Evolutionary conservation across 768 basidiomycete genomes (phyloP).

Genomic region (Termitomyces sp.): DNA sequence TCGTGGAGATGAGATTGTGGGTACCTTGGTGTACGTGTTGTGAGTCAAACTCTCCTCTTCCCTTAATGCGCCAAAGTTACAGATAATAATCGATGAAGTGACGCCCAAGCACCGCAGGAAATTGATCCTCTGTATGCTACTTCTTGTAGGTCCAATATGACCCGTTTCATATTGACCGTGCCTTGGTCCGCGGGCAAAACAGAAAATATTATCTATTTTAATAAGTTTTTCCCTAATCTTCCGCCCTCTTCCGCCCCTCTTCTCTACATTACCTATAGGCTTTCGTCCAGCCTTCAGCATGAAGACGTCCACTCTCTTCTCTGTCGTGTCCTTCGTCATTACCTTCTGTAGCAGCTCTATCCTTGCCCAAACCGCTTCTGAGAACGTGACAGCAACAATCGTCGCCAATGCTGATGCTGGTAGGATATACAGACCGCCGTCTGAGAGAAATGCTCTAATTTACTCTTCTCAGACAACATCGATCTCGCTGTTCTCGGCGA

Average conservation of each 20-base stretch:
- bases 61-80: background rate
- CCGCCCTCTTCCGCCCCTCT: background rate
- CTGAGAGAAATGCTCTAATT: background rate
- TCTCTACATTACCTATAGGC: background rate
- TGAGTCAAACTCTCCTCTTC: background rate
- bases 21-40: background rate
- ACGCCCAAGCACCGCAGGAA: background rate
- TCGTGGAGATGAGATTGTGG: background rate
- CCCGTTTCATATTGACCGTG: constrained; percentile 1
- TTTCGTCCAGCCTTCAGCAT: constrained; percentile 19
- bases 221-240: background rate
- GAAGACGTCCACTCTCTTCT: constrained; percentile 27
- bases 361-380: constrained; percentile 12
- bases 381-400: constrained; percentile 19
- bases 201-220: background rate
- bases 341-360: constrained; percentile 12
- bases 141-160: background rate
- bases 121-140: background rate
- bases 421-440: constrained; percentile 6
- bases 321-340: constrained; percentile 10
- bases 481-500: constrained; percentile 21
- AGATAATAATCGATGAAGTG: background rate
- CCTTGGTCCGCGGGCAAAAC: background rate
- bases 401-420: constrained; percentile 24
- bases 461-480: constrained; percentile 21